A percentile compares a stretch with the other conserved stretches of the same genome.
phyloP scores from a whole-genome alignment of 441 rosid genomes.

The Arabidopsis hybrid region DNA sequence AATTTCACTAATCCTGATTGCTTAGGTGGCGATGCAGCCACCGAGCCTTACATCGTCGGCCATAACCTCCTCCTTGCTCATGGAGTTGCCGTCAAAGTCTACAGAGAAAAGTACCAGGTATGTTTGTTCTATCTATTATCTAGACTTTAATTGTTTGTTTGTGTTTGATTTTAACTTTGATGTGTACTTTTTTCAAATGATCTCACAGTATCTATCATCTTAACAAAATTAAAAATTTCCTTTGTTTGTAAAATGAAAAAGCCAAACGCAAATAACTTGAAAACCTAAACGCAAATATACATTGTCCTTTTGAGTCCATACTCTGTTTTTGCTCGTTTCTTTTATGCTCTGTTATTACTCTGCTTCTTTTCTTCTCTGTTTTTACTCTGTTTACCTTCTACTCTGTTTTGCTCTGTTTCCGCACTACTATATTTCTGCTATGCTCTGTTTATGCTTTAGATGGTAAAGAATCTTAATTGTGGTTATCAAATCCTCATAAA shows the following conservation, averaged over 20 bases:
- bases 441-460: neutral
- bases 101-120: conserved; percentile 64
- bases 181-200: neutral
- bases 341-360: neutral
- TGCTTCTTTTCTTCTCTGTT: neutral
- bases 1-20: conserved; percentile 55
- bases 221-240: neutral
- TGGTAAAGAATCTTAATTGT: neutral
- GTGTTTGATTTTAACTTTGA: neutral
- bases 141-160: neutral
- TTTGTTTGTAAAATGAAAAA: neutral
- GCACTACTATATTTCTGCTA: neutral
- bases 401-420: neutral
- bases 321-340: conserved; percentile 6
- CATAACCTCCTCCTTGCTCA: conserved; percentile 79
- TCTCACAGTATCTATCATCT: neutral
- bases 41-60: conserved; percentile 69
- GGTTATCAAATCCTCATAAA: neutral
- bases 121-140: neutral
- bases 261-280: neutral
- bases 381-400: neutral
- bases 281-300: neutral
- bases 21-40: conserved; percentile 62
- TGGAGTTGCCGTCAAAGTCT: conserved; percentile 65
- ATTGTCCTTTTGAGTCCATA: neutral